A percentile compares a stretch with the other conserved stretches of the same genome.
phyloP scores from a whole-genome alignment of 1,284 basidiomycete species.

The Ustilago hordei region DNA sequence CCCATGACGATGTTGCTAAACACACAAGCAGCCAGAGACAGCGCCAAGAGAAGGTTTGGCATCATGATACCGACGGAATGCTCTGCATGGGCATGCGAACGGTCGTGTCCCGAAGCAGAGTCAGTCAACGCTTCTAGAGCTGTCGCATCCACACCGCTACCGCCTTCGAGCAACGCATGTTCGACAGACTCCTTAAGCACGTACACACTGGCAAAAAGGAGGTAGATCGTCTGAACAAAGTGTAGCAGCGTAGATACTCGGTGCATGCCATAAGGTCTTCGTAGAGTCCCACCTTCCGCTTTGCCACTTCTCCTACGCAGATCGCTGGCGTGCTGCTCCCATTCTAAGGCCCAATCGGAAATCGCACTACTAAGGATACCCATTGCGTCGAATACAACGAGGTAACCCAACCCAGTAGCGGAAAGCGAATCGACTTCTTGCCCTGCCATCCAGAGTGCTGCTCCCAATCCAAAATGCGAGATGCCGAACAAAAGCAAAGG shows the following conservation, averaged over 20 bases:
- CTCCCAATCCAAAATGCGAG: conserved; percentile 73
- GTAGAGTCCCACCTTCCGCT: conserved; percentile 25
- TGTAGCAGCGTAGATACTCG: conserved; percentile 82
- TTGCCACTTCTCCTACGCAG: conserved; percentile 28
- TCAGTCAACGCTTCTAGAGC: conserved; percentile 16
- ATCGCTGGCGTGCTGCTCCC: conserved; percentile 46
- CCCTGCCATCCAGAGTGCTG: conserved; percentile 85
- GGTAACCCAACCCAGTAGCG: conserved; percentile 90
- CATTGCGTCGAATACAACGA: conserved; percentile 90
- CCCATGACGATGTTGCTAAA: conserved; percentile 60
- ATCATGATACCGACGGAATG: conserved; percentile 49
- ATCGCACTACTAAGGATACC: conserved; percentile 55
- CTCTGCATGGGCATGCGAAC: conserved; percentile 55
- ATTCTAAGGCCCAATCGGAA: conserved; percentile 43
- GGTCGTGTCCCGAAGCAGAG: conserved; percentile 44
- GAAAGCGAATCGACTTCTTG: conserved; percentile 88
- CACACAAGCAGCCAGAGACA: conserved; percentile 51
- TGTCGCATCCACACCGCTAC: conserved; percentile 15
- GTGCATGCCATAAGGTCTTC: conserved; percentile 74
- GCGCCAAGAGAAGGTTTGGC: conserved; percentile 49
- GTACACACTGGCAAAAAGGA: conserved; percentile 90
- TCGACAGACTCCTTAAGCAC: conserved; percentile 89
- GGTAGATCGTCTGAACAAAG: conserved; percentile 88
- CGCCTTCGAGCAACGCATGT: conserved; percentile 65
- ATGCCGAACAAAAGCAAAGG: conserved; percentile 70